Evolutionary conservation across 192 early-diverging fungal species (phyloP), one percentile per base, ranked within the genome.

Genomic region (Bifiguratus adelaidae): DNA sequence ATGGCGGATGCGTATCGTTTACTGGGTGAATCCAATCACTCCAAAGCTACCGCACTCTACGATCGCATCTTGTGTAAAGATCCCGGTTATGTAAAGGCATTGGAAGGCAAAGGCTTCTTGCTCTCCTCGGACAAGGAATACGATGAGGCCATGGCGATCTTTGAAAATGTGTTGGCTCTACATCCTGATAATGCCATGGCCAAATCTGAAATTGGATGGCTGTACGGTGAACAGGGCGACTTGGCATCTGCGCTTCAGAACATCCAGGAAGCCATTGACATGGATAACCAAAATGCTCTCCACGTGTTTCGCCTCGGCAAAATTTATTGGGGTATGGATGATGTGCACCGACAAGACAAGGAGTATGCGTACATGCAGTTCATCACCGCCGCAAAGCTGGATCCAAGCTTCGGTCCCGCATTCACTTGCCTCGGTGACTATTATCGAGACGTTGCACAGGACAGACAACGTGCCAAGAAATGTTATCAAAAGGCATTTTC

Each of bases 371-470:
- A 80, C 48, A 58, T 60, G 7, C 63, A 75, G 49, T 86, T 87
- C 55, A 65, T 97, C 20, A 50, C 55, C 11, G 77, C 89, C 1
- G 85, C 79, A 3, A 87, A 85, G 41, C 43, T 79, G 5, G 79
- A 94, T 51, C 64, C 84, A 3, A 40, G 55, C 11, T 65, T 63
- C 38, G 62, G 80, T 12, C 60, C 61, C 4, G 77, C 82, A 0
- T 97, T 95, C 52, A 74, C 82, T 0, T 78, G 72, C 20, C 70
- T 97, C 8, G 95, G 92, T 8, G 67, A 85, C 30, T 91, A 86
- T 55, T 95, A 91, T 58, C 65, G 61, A 9, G 44, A 72, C 15
- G 63, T 85, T 33, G 81, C 76, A n/a, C 48, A 68, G 26, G 86
- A 93, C 45, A 30, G 54, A 1, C 56, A 22, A 0, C 80, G 91